Percentiles rank a stretch among this genome's conserved stretches.
These are phyloP conservation scores for Penicillium coffeae DNA, from an alignment of 495 filamentous ascomycete species.

Conservation along the genomic window DNA sequence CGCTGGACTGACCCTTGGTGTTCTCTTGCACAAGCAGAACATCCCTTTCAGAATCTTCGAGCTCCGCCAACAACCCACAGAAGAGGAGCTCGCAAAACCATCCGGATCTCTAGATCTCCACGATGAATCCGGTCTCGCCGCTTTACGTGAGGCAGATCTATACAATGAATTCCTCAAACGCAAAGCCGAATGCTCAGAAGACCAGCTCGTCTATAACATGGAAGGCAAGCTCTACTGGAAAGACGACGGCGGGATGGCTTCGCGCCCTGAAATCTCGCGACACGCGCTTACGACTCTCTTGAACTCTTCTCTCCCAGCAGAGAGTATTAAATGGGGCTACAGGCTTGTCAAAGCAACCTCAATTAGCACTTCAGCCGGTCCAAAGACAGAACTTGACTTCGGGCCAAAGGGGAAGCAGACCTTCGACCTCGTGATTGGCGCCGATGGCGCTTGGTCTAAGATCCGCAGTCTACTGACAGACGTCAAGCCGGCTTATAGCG, in stretches of 20 bases:
- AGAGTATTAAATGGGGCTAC: conserved; percentile 43
- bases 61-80: conserved; percentile 34
- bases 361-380: background rate
- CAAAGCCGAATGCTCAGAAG: conserved; percentile 32
- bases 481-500: conserved; percentile 46
- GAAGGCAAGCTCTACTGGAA: conserved; percentile 36
- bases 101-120: conserved; percentile 59
- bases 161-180: conserved; percentile 40
- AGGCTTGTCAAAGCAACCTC: conserved; percentile 24
- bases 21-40: conserved; percentile 44
- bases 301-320: conserved; percentile 29
- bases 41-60: conserved; percentile 54
- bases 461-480: conserved; percentile 46
- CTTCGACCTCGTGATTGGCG: conserved; percentile 57
- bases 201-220: conserved; percentile 29
- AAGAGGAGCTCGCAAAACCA: conserved; percentile 23
- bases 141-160: conserved; percentile 49
- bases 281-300: conserved; percentile 37
- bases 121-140: conserved; percentile 45
- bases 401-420: conserved; percentile 15
- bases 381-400: conserved; percentile 29
- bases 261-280: conserved; percentile 48
- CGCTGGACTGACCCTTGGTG: conserved; percentile 53
- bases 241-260: conserved; percentile 13
- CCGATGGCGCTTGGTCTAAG: conserved; percentile 60